These are phyloP conservation scores for Teunomyces panamensis DNA, from an alignment of 805 yeast genomes.

Conservation along the genomic window DNA sequence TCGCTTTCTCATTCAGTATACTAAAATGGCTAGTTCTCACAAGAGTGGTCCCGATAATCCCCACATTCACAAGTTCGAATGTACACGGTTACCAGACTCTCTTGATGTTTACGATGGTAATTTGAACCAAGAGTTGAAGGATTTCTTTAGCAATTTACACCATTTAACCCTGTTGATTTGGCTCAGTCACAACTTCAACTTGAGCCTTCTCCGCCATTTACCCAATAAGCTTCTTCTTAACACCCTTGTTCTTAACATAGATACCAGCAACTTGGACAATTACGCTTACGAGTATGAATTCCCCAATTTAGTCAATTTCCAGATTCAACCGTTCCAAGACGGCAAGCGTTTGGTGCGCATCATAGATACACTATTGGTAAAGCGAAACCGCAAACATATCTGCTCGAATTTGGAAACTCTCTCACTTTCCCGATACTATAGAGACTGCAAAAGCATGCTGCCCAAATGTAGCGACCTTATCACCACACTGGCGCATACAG, in stretches of 20 bases:
- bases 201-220: constrained; percentile 24
- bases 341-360: constrained; percentile 22
- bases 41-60: constrained; percentile 11
- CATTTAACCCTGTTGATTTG: constrained; percentile 30
- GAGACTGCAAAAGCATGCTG: constrained; percentile 9
- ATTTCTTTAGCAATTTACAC: constrained; percentile 22
- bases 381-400: constrained; percentile 3
- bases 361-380: constrained; percentile 14
- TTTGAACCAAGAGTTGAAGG: constrained; percentile 20
- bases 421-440: constrained; percentile 19
- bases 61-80: constrained; percentile 18
- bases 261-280: constrained; percentile 21
- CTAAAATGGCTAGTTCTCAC: constrained; percentile 1
- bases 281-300: constrained; percentile 13
- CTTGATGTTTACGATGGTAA: constrained; percentile 34
- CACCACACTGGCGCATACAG: background rate
- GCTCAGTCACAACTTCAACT: constrained; percentile 29
- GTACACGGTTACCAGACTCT: constrained; percentile 42
- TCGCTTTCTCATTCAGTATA: constrained; percentile 22
- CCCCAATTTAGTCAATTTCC: constrained; percentile 28
- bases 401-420: constrained; percentile 14
- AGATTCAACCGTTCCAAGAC: constrained; percentile 32
- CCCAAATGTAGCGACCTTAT: constrained; percentile 18
- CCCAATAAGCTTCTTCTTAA: constrained; percentile 26
- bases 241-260: constrained; percentile 28